A percentile compares a stretch with the other conserved stretches of the same genome.
These are phyloP conservation scores for Leccinum barrowsii DNA, from an alignment of 768 basidiomycete species.

Conservation along the genomic window DNA sequence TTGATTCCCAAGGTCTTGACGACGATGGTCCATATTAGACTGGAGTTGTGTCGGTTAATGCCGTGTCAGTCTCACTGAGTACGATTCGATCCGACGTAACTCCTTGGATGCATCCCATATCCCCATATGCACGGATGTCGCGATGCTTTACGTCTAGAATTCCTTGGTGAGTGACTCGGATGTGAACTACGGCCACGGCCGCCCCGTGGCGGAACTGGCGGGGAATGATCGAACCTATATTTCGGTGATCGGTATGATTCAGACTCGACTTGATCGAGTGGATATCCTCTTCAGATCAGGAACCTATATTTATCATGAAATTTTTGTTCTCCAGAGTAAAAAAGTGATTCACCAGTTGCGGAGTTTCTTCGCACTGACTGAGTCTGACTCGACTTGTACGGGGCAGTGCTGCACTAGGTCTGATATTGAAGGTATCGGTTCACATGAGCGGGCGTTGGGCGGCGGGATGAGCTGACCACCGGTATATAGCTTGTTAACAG, in stretches of 20 bases:
- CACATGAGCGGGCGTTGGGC: background rate
- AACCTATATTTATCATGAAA: background rate
- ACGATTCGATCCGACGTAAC: background rate
- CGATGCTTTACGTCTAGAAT: background rate
- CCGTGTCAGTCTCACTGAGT: background rate
- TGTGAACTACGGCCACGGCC: background rate
- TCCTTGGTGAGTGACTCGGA: background rate
- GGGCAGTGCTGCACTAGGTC: background rate
- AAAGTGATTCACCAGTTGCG: background rate
- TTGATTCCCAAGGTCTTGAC: background rate
- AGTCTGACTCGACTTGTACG: background rate
- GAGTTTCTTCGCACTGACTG: background rate
- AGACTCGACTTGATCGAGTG: background rate
- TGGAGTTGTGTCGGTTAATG: background rate
- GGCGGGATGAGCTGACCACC: background rate
- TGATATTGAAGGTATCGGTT: background rate
- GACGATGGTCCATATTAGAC: background rate
- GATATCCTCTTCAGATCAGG: background rate
- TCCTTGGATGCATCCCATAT: background rate
- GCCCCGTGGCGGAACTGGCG: background rate
- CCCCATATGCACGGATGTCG: background rate
- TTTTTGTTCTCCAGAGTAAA: background rate
- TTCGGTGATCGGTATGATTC: background rate
- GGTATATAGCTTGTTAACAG: background rate
- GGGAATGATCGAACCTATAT: background rate